Base-by-base conservation (phyloP, 768 basidiomycete species). In the Xerocomus potaroensis region DNA sequence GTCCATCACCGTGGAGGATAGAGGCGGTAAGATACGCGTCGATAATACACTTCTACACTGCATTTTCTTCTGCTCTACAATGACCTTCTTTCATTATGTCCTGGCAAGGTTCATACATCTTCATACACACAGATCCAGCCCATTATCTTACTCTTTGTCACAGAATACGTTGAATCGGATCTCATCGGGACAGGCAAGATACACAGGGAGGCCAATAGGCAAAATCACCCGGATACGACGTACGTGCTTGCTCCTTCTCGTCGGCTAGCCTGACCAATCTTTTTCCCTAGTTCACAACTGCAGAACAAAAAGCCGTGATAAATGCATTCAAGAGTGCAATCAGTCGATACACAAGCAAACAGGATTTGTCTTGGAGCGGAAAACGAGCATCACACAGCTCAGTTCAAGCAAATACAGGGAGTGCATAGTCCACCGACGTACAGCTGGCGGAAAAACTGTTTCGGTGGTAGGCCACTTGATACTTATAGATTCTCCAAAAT, bases 111-210 rank as follows among this genome's bases (percentile, higher is more conserved):
- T 50, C 30, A 85, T 88, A 61, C 36, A 5, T 26, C 18, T 12
- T 35, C 22, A 12, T 21, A 8, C 1, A 26, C 33, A 1, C 8
- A 4, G 8, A n/a, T 2, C 8, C 5, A 0, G 8, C n/a, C 22
- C 18, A 15, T 21, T 4, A 9, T 50, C 48, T 50, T 34, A 51
- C 5, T 83, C 86, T 55, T 82, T 68, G 8, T 8, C 16, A 8
- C 50, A 93, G 91, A 66, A 34, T 92, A 91, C 68, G 87, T 92
- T 66, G 88, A 93, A 65, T 67, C 67, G 56, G 84, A 90, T 66
- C 83, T 95, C 50, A 56, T 94, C 50, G 87, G 81, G 11, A 81
- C 65, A 48, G 79, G 79, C 60, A 91, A 81, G 71, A 69, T 95
- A 57, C 14, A 70, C 7, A 77, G 72, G 62, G 93, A 90, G 43